Evolutionary conservation across 208 protist genomes (phyloP).

Genomic region (Angomonas deanei): DNA sequence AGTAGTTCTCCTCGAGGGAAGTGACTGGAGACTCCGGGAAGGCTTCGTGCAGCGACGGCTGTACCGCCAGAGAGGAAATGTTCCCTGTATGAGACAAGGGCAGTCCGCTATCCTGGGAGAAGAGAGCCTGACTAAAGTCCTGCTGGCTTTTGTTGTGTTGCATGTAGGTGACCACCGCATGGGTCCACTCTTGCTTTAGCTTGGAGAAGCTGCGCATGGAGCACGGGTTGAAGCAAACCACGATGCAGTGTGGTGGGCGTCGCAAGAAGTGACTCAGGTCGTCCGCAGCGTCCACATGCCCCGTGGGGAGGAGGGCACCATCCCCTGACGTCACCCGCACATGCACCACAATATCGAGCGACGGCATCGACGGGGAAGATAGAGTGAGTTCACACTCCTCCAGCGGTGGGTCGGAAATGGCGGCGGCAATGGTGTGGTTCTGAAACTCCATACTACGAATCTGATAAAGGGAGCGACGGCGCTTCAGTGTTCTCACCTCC

Average conservation of each 20-base stretch:
- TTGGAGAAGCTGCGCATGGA: slow-evolving; percentile 25
- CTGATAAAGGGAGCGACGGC: slow-evolving; percentile 6
- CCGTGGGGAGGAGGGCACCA: slow-evolving; percentile 6
- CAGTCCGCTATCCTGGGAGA: too few species aligned
- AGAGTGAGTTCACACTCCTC: slow-evolving; percentile 16
- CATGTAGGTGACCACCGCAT: slow-evolving; percentile 6
- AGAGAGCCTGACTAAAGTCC: too few species aligned
- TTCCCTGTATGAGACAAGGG: too few species aligned
- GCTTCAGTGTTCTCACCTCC: slow-evolving; percentile 13
- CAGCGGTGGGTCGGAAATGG: background rate
- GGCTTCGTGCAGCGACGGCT: background rate
- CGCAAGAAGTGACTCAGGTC: slow-evolving; percentile 7
- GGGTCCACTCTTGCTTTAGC: slow-evolving; percentile 24
- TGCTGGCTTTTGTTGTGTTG: too few species aligned
- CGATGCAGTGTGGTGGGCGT: slow-evolving; percentile 20
- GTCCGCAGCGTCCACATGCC: background rate
- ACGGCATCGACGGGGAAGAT: slow-evolving; percentile 44
- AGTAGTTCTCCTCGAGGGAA: slow-evolving; percentile 1
- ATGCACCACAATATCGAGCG: slow-evolving; percentile 32
- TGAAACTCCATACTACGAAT: slow-evolving; percentile 11
- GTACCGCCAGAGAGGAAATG: background rate
- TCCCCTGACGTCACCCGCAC: slow-evolving; percentile 27
- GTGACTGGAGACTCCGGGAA: background rate
- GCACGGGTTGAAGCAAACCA: slow-evolving; percentile 29
- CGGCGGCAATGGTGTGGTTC: background rate